Percentiles rank a stretch among this genome's conserved stretches.
Conservation (phyloP, 441 rosid genomes). For the Melastoma candidum region DNA sequence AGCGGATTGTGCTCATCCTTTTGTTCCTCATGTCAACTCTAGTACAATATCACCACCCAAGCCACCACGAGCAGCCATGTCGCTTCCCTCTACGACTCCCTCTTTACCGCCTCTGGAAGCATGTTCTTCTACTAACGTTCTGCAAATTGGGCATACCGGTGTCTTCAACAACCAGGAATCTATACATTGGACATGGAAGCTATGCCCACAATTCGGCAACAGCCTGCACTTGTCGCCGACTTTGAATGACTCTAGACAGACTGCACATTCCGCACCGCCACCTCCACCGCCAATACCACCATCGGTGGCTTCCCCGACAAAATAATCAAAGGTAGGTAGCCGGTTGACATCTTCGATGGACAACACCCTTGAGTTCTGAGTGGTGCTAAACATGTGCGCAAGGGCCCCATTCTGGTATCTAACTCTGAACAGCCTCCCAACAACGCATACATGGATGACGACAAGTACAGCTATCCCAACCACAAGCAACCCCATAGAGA, state of each 20-base stretch:
- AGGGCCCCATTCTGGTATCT: conserved; percentile 9
- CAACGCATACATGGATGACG: conserved; percentile 30
- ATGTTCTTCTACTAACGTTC: conserved; percentile 9
- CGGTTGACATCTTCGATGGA: conserved; percentile 32
- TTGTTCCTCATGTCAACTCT: conserved; percentile 5
- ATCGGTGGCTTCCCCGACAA: conserved; percentile 15
- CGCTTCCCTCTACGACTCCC: not conserved
- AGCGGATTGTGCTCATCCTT: not conserved
- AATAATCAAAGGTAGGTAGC: conserved; percentile 37
- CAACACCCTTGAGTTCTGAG: conserved; percentile 16
- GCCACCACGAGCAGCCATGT: too few species aligned
- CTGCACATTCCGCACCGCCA: conserved; percentile 35
- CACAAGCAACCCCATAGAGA: conserved; percentile 30
- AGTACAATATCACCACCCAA: not conserved
- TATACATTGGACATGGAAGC: conserved; percentile 43
- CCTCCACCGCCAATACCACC: conserved; percentile 6
- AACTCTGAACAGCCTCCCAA: conserved; percentile 24
- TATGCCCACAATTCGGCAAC: conserved; percentile 37
- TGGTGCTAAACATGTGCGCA: conserved; percentile 3
- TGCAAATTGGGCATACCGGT: conserved; percentile 47
- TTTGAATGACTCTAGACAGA: conserved; percentile 47
- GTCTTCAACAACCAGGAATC: conserved; percentile 47
- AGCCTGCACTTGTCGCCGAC: conserved; percentile 44
- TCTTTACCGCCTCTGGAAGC: not conserved
- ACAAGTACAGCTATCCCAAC: conserved; percentile 28